Evolutionary conservation across 306 rosid genomes (phyloP), one percentile per base, ranked within the genome.

Genomic region (Pyrus bretschneideri): DNA sequence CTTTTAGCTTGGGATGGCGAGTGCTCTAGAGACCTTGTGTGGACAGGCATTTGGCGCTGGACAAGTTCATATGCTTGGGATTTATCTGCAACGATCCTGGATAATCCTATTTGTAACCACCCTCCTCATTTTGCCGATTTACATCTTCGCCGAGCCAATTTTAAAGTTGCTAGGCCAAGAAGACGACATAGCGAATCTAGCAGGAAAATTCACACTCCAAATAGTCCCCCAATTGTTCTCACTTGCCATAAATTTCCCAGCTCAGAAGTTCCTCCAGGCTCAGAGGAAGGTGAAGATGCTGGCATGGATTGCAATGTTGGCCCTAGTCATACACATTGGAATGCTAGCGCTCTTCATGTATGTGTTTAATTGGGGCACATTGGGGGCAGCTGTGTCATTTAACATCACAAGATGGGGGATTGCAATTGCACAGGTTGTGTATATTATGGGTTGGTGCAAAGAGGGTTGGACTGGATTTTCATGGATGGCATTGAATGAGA

Each of bases 31-130:
- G 88, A 93, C 96, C 8, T 84, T 93, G 0, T 91, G 96, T 13
- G 98, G 98, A 4, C 96, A 93, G 80, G 95, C 98, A 62, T 89
- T 70, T 79, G 96, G 98, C 21, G 98, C 98, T 19, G 96, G 98
- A 7, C 90, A 91, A 70, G 10, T 85, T 70, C 18, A 78, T 27
- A 72, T 91, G 96, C 92, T 93, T 66, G 96, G 97, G 14, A 78
- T 93, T 33, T 89, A 93, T 72, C 78, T 89, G 97, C 98, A 93
- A 64, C 91, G 98, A 4, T 91, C 98, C 0, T 91, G 95, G 93
- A 70, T 85, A 33, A 87, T 93, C 71, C 83, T 87, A 46, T 76
- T 79, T 4, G 58, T 59, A 31, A 81, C 90, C 3, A 81, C 85
- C 69, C 14, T 93, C 45, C 5, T 84, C 11, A 73, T 93, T 22